Percentiles rank a stretch among this genome's conserved stretches.
Evolutionary conservation across 441 rosid species (phyloP).

Genomic region (Hura crepitans): DNA sequence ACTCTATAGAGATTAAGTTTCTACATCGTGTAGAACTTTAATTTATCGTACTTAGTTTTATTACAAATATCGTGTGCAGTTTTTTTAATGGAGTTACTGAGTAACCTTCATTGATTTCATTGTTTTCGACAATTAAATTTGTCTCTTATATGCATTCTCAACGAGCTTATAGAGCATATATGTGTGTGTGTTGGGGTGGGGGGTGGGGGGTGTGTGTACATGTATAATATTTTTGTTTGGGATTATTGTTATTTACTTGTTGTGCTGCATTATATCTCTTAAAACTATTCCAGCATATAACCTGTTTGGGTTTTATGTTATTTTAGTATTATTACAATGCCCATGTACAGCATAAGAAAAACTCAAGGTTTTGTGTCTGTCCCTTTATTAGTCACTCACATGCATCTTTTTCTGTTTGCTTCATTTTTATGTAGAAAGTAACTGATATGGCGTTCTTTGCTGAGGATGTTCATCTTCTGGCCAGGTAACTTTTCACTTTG

Average conservation of each 20-base stretch:
- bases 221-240: too few species aligned
- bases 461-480: slow-evolving; percentile 87
- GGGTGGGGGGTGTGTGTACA: too few species aligned
- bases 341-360: background rate
- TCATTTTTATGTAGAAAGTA: slow-evolving; percentile 48
- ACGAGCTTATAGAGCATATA: slow-evolving; percentile 1
- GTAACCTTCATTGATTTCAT: slow-evolving; percentile 9
- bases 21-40: background rate
- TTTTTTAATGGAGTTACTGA: background rate
- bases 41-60: background rate
- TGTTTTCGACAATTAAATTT: background rate
- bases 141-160: background rate
- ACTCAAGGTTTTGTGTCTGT: background rate
- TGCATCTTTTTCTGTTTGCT: slow-evolving; percentile 12
- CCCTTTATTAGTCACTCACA: slow-evolving; percentile 15
- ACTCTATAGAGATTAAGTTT: background rate
- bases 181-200: too few species aligned
- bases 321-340: background rate
- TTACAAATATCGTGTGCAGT: background rate
- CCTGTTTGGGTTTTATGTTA: background rate
- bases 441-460: slow-evolving; percentile 93
- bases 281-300: background rate
- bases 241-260: background rate
- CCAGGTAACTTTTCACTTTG: slow-evolving; percentile 48
- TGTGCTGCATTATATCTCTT: background rate